Percentiles rank a stretch among this genome's conserved stretches.
phyloP scores from a whole-genome alignment of 345 rosid species.

The Hibiscus mutabilis region DNA sequence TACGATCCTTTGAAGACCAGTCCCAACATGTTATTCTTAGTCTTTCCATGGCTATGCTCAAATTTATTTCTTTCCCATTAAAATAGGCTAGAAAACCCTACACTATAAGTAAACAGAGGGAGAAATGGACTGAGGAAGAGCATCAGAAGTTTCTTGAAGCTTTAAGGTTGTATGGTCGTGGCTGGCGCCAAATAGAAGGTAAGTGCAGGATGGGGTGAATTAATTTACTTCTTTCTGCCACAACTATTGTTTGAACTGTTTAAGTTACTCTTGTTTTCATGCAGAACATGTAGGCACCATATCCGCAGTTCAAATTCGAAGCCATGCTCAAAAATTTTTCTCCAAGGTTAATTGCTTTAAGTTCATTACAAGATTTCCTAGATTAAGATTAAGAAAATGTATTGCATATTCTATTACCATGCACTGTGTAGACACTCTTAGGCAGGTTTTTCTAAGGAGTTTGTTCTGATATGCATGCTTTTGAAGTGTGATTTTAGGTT shows the following conservation, averaged over 20 bases:
- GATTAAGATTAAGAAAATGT: background rate
- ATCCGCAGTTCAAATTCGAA: constrained; percentile 87
- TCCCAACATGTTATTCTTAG: background rate
- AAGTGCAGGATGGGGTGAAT: background rate
- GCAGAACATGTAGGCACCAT: constrained; percentile 84
- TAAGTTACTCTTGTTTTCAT: constrained; percentile 14
- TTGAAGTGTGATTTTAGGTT: constrained; percentile 35
- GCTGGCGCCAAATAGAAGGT: background rate
- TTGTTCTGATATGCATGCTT: background rate
- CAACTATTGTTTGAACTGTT: constrained; percentile 1
- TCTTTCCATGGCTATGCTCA: background rate
- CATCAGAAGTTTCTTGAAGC: constrained; percentile 46
- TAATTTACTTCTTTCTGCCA: background rate
- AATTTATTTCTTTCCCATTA: background rate
- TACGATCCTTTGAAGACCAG: background rate
- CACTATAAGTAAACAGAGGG: constrained; percentile 75
- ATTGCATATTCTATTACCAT: background rate
- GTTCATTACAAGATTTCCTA: background rate
- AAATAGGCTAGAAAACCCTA: constrained; percentile 71
- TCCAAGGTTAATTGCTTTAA: constrained; percentile 49
- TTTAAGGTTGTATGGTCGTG: background rate
- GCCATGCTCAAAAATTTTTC: constrained; percentile 97
- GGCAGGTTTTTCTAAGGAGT: background rate
- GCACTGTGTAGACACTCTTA: background rate
- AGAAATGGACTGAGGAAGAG: constrained; percentile 86